Conservation (phyloP, 225 moss, liverwort and hornwort species). For the Anthoceros angustus region DNA sequence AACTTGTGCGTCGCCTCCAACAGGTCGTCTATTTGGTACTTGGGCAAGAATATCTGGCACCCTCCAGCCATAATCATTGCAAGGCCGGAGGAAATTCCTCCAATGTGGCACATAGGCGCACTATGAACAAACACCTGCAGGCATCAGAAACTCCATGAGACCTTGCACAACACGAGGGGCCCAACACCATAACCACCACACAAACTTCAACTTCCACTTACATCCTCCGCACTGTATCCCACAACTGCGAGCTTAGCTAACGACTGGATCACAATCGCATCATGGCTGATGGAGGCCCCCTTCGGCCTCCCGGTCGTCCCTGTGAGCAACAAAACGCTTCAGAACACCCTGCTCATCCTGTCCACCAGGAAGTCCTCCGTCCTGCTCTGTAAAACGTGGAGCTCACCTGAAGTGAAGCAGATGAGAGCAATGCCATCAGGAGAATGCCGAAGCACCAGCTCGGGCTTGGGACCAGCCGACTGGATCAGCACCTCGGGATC, state of each 20-base stretch:
- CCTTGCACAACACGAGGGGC: neutral
- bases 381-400: neutral
- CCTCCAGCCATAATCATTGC: slow-evolving; percentile 76
- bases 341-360: neutral
- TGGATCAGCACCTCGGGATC: slow-evolving; percentile 42
- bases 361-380: neutral
- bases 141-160: neutral
- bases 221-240: slow-evolving; percentile 66
- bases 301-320: slow-evolving; percentile 99
- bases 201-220: slow-evolving; percentile 22
- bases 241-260: slow-evolving; percentile 62
- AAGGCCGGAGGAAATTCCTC: slow-evolving; percentile 81
- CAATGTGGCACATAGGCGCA: slow-evolving; percentile 72
- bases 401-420: slow-evolving; percentile 91
- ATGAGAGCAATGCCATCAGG: slow-evolving; percentile 56
- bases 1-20: slow-evolving; percentile 42
- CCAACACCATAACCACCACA: neutral
- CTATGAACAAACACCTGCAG: slow-evolving; percentile 74
- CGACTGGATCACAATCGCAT: slow-evolving; percentile 69
- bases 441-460: slow-evolving; percentile 37
- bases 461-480: slow-evolving; percentile 23
- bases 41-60: slow-evolving; percentile 76
- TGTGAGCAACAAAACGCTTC: slow-evolving; percentile 8
- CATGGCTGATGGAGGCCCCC: slow-evolving; percentile 71
- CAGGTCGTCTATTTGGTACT: slow-evolving; percentile 45